Conservation (phyloP, 176 grass and related monocot species). For the Tillandsia leiboldiana region DNA sequence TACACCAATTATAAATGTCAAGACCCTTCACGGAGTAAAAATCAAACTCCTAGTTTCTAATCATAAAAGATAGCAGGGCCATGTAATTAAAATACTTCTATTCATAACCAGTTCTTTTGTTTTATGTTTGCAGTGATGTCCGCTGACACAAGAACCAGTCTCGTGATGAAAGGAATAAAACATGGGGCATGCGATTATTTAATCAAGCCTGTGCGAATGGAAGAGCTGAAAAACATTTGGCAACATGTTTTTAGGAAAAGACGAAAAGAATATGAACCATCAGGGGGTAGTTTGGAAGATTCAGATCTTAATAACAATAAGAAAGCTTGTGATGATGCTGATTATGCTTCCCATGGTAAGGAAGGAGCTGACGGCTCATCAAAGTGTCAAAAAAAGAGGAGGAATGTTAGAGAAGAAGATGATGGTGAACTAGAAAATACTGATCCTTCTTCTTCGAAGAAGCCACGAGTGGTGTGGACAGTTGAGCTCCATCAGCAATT, state of each 20-base stretch:
- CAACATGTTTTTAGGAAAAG: conserved; percentile 97
- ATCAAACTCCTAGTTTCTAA: no score
- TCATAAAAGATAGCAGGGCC: no score
- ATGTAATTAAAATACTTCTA: background rate
- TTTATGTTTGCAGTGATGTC: conserved; percentile 83
- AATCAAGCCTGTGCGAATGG: conserved; percentile 89
- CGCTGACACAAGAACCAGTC: conserved; percentile 73
- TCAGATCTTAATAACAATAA: conserved; percentile 36
- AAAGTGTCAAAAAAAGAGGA: conserved; percentile 87
- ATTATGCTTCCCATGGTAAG: conserved; percentile 69
- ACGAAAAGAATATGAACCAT: conserved; percentile 67
- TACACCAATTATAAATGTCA: no score
- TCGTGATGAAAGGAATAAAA: conserved; percentile 99
- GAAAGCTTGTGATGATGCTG: conserved; percentile 50
- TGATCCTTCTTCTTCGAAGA: conserved; percentile 80
- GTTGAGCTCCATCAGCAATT: conserved; percentile 99
- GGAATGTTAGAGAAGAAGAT: conserved; percentile 81
- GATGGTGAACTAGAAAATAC: conserved; percentile 71
- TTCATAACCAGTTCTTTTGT: conserved; percentile 14
- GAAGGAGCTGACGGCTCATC: conserved; percentile 62
- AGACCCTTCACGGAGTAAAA: no score
- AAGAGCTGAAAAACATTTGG: conserved; percentile 98
- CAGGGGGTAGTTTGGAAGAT: conserved; percentile 76
- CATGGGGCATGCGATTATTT: conserved; percentile 98
- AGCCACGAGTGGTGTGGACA: conserved; percentile 96